phyloP scores from a whole-genome alignment of 352 stramenopile genomes.

The Aphanomyces cochlioides region DNA sequence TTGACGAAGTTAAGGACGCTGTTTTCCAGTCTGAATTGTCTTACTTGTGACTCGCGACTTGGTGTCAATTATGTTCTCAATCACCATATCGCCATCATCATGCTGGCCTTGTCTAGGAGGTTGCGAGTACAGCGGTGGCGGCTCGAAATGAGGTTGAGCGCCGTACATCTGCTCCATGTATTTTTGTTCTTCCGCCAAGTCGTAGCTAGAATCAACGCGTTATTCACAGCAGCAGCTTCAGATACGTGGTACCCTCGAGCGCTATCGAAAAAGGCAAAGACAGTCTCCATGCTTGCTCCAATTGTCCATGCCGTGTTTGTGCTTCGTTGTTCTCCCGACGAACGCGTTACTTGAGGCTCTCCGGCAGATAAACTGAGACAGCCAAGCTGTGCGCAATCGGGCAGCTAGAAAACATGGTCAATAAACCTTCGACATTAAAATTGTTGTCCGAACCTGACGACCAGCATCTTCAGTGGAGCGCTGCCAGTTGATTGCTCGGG shows the following conservation, averaged over 20 bases:
- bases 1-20: not conserved
- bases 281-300: slow-evolving; percentile 72
- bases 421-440: not conserved
- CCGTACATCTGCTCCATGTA: slow-evolving; percentile 71
- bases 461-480: slow-evolving; percentile 62
- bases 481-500: slow-evolving; percentile 79
- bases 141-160: not conserved
- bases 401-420: slow-evolving; percentile 43
- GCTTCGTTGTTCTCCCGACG: slow-evolving; percentile 52
- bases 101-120: slow-evolving; percentile 45
- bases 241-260: slow-evolving; percentile 46
- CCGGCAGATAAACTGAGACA: slow-evolving; percentile 74
- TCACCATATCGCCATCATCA: slow-evolving; percentile 68
- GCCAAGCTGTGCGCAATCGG: slow-evolving; percentile 63
- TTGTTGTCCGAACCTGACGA: not conserved
- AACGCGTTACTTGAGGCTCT: slow-evolving; percentile 44
- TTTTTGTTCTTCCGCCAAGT: slow-evolving; percentile 64
- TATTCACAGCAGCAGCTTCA: not conserved
- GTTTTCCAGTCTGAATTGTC: too few species aligned
- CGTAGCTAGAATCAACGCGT: not conserved
- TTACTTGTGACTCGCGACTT: slow-evolving; percentile 20
- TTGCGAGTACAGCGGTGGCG: not conserved
- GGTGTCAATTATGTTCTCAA: slow-evolving; percentile 36
- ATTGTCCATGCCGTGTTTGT: slow-evolving; percentile 83
- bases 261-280: slow-evolving; percentile 83